A percentile compares a stretch with the other conserved stretches of the same genome.
phyloP scores from a whole-genome alignment of 139 green algal genomes.

The Volvox africanus region DNA sequence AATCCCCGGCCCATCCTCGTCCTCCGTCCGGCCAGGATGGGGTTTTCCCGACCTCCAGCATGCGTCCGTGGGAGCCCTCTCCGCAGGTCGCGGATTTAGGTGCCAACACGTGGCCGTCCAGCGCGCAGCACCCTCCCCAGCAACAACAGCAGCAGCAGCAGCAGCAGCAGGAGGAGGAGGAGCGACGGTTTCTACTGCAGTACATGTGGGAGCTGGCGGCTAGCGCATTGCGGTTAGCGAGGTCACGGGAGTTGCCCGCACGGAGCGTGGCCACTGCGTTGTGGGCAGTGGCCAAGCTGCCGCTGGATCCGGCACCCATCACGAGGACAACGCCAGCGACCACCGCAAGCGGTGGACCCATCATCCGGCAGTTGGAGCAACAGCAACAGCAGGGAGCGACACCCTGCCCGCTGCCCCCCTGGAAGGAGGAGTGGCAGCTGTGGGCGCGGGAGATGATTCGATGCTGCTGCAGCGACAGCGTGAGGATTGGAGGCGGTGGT shows the following conservation, averaged over 20 bases:
- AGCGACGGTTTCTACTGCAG: neutral
- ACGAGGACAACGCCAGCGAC: neutral
- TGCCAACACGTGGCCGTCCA: too few species aligned
- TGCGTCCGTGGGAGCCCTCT: too few species aligned
- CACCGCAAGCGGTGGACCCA: neutral
- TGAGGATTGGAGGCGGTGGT: too few species aligned
- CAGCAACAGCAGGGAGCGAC: neutral
- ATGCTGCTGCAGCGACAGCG: neutral
- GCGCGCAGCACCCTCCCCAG: too few species aligned
- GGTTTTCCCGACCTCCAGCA: too few species aligned
- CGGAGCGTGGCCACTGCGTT: slow-evolving; percentile 29
- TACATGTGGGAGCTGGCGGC: slow-evolving; percentile 29
- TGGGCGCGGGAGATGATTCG: slow-evolving; percentile 8
- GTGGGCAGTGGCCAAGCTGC: slow-evolving; percentile 38
- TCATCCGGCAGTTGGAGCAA: too few species aligned
- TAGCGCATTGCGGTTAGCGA: slow-evolving; percentile 22
- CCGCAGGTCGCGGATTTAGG: too few species aligned
- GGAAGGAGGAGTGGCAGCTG: neutral
- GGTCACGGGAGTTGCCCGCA: slow-evolving; percentile 25
- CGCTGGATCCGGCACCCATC: neutral
- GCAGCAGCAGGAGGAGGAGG: neutral
- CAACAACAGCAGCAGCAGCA: neutral
- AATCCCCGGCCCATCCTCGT: too few species aligned
- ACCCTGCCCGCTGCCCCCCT: neutral
- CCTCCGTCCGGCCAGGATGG: too few species aligned